A percentile compares a stretch with the other conserved stretches of the same genome.
phyloP scores from a whole-genome alignment of 495 filamentous ascomycete species.

The Lasiosphaeriaceae sp. region DNA sequence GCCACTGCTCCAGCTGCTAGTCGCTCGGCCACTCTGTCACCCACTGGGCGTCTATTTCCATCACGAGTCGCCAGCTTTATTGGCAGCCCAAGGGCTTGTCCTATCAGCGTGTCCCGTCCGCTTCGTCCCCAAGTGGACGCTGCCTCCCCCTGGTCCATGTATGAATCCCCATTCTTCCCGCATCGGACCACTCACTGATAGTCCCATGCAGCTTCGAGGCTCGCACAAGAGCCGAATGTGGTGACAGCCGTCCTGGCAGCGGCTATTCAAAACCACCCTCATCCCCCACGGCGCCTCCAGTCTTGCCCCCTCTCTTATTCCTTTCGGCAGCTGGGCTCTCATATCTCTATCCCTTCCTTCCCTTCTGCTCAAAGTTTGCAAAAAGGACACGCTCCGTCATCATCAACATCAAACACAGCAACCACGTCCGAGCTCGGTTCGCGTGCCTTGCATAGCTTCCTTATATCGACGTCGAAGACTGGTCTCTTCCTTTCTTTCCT shows the following conservation, averaged over 20 bases:
- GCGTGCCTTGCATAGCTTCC: slow-evolving; percentile 23
- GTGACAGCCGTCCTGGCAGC: slow-evolving; percentile 34
- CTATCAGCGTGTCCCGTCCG: slow-evolving; percentile 26
- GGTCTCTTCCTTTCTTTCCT: slow-evolving; percentile 33
- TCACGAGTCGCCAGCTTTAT: slow-evolving; percentile 32
- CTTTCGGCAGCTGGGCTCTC: slow-evolving; percentile 55
- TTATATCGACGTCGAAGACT: slow-evolving; percentile 22
- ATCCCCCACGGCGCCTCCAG: slow-evolving; percentile 33
- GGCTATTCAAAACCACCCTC: slow-evolving; percentile 53
- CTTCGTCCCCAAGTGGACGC: slow-evolving; percentile 6
- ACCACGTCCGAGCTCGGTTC: slow-evolving; percentile 1
- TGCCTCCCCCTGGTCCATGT: slow-evolving; percentile 24
- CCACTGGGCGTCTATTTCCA: slow-evolving; percentile 35
- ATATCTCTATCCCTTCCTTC: slow-evolving; percentile 34
- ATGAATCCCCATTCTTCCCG: slow-evolving; percentile 19
- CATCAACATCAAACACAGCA: slow-evolving; percentile 1
- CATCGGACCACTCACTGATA: slow-evolving; percentile 27
- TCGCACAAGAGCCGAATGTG: slow-evolving; percentile 16
- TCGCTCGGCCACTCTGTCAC: slow-evolving; percentile 25
- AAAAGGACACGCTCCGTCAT: slow-evolving; percentile 1
- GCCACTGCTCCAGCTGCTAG: slow-evolving; percentile 25
- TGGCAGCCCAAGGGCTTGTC: slow-evolving; percentile 23
- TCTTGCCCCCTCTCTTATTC: slow-evolving; percentile 28
- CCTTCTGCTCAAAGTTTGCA: slow-evolving; percentile 23
- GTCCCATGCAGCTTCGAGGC: slow-evolving; percentile 37